Base-by-base conservation (phyloP, 768 basidiomycete species). In the Mrakia frigida region DNA sequence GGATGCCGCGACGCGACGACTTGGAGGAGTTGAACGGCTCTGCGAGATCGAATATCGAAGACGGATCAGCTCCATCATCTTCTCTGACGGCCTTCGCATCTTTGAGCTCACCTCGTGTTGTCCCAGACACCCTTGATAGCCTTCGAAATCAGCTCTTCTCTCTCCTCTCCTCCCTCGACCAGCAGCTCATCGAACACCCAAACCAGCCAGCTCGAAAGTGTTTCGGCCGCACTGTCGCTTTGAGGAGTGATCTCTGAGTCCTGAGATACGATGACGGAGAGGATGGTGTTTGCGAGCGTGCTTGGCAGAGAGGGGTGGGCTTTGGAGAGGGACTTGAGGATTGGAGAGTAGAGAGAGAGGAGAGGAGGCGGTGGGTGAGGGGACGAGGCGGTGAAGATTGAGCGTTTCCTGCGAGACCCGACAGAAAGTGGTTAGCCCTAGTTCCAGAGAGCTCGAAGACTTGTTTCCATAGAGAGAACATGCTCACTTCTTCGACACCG, bases 401-500 rank as follows among this genome's bases (percentile, higher is more conserved):
- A 61, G 3, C 76, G 76, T 73, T 77, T 77, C 43, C 70, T 77
- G 50, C 13, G 13, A 43, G 9, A 6, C 28, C 16, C 4, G n/a
- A 16, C 21, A 28, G 46, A 25, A 52, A 56, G 23, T 0, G 35
- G 31, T 46, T n/a, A 13, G 28, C 4, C n/a, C 25, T 13, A 53
- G 50, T 25, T 52, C 37, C 35, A 59, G 50, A 21, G 11, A 11
- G 5, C 11, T 41, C 39, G 11, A 41, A 41, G 39, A 41, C 39
- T 16, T 37, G 18, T 7, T 31, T 56, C 2, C 39, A 13, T n/a
- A 59, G 3, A 5, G 70, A 23, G 3, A 76, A 80, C 4, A 50
- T 3, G 13, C 87, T 78, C 79, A 95, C 96, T 90, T 94, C 84
- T 89, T 92, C 1, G 93, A 90, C 2, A 91, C 79, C 11, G 96